Conservation (phyloP, 306 rosid genomes). For the Vigna trinervia region DNA sequence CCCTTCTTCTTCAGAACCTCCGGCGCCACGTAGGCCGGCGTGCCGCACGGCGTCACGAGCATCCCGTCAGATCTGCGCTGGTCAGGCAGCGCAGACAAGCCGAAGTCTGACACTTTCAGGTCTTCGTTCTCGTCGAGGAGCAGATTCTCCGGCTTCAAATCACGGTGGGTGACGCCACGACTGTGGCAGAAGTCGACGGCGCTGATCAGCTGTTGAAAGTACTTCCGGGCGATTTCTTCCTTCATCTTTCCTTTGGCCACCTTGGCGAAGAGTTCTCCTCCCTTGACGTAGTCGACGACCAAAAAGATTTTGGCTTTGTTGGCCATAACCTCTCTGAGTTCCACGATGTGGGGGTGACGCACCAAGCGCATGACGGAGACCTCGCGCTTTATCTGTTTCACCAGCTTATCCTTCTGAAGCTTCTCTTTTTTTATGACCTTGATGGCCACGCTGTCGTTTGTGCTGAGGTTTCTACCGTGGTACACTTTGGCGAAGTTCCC, state of each 20-base stretch:
- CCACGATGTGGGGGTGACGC: slow-evolving; percentile 75
- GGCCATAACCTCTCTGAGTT: slow-evolving; percentile 83
- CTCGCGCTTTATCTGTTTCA: slow-evolving; percentile 80
- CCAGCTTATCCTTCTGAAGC: slow-evolving; percentile 59
- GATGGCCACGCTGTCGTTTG: slow-evolving; percentile 73
- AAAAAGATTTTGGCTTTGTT: slow-evolving; percentile 70
- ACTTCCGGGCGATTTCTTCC: slow-evolving; percentile 66
- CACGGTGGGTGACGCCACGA: slow-evolving; percentile 83
- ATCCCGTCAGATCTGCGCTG: slow-evolving; percentile 73
- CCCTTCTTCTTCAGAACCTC: slow-evolving; percentile 80
- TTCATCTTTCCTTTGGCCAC: slow-evolving; percentile 59
- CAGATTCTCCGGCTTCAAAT: slow-evolving; percentile 82
- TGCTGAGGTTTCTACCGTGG: slow-evolving; percentile 53
- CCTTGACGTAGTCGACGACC: slow-evolving; percentile 73
- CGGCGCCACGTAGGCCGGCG: slow-evolving; percentile 90
- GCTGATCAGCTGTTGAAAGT: slow-evolving; percentile 70
- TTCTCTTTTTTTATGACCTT: slow-evolving; percentile 69
- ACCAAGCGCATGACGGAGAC: slow-evolving; percentile 79
- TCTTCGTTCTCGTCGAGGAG: slow-evolving; percentile 75
- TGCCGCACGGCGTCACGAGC: slow-evolving; percentile 84
- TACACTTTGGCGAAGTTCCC: slow-evolving; percentile 86
- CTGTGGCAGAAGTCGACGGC: slow-evolving; percentile 91
- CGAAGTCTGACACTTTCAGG: slow-evolving; percentile 76
- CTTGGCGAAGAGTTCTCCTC: slow-evolving; percentile 76
- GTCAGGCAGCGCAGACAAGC: slow-evolving; percentile 78